Conservation (phyloP, 2,329 filamentous ascomycete species). For the Penicillium frequentans region DNA sequence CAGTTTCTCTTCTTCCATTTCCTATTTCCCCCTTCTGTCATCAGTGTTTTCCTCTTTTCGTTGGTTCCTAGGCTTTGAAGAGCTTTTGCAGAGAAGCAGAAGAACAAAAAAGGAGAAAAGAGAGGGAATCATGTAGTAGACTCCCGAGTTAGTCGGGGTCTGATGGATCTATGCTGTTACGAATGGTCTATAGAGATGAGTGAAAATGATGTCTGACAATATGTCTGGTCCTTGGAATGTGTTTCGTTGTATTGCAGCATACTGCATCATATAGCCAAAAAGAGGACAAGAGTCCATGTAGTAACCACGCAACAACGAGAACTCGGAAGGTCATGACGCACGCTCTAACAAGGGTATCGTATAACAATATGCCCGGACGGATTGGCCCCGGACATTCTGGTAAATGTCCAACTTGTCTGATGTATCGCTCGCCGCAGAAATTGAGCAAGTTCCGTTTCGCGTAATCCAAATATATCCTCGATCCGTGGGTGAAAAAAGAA, state of each 20-base stretch:
- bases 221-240: conserved; percentile 3
- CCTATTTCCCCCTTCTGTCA: conserved; percentile 23
- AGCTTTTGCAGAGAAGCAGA: conserved; percentile 11
- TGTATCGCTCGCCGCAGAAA: neutral
- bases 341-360: neutral
- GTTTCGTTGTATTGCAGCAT: neutral
- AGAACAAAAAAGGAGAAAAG: conserved; percentile 9
- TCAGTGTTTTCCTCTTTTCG: conserved; percentile 14
- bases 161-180: conserved; percentile 40
- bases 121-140: conserved; percentile 22
- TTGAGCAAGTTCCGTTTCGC: neutral
- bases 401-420: neutral
- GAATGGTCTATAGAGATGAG: conserved; percentile 43
- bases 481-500: neutral
- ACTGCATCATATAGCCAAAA: neutral
- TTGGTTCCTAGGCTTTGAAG: conserved; percentile 13
- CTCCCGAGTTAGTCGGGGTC: conserved; percentile 20
- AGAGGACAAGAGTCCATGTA: neutral
- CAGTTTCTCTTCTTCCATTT: conserved; percentile 22
- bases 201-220: conserved; percentile 31
- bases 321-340: no score
- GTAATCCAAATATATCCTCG: neutral
- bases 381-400: neutral
- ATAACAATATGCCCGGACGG: neutral
- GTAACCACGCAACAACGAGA: neutral